Evolutionary conservation across 768 basidiomycete genomes (phyloP).

Genomic region (Tulasnella sp.): DNA sequence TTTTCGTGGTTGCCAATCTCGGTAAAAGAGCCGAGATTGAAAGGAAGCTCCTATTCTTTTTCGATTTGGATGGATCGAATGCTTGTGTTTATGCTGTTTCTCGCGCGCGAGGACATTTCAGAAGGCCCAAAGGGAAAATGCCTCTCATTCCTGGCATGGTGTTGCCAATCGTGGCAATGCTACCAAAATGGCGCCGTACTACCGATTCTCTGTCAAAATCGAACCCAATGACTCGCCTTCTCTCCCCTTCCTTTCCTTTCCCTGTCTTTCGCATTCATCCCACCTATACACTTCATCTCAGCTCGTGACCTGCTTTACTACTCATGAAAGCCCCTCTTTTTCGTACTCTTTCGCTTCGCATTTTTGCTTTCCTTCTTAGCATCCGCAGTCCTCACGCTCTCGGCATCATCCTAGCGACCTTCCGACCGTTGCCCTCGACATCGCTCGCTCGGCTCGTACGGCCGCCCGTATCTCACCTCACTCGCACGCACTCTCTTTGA

Average conservation of each 20-base stretch:
- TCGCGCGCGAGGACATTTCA: not conserved
- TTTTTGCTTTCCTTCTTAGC: slow-evolving; percentile 8
- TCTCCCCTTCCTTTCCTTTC: not conserved
- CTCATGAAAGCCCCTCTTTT: not conserved
- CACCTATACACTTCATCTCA: slow-evolving; percentile 7
- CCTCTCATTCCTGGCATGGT: not conserved
- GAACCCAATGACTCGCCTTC: slow-evolving; percentile 2
- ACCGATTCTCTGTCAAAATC: slow-evolving; percentile 8
- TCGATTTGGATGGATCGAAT: not conserved
- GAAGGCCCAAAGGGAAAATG: not conserved
- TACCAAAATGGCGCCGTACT: not conserved
- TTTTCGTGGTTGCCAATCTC: not conserved
- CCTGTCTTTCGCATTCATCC: not conserved
- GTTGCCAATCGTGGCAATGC: not conserved
- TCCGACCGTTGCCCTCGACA: slow-evolving; percentile 5
- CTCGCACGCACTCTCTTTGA: not conserved
- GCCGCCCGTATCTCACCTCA: slow-evolving; percentile 13
- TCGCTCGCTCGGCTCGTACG: slow-evolving; percentile 6
- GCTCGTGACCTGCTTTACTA: not conserved
- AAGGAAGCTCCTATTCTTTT: not conserved
- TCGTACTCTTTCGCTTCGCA: not conserved
- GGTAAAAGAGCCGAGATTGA: not conserved
- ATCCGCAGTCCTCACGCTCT: slow-evolving; percentile 3
- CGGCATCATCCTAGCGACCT: not conserved
- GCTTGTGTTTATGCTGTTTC: not conserved